Evolutionary conservation across 2,329 filamentous ascomycete genomes (phyloP), one percentile per base, ranked within the genome.

Genomic region (Bertia moriformis): DNA sequence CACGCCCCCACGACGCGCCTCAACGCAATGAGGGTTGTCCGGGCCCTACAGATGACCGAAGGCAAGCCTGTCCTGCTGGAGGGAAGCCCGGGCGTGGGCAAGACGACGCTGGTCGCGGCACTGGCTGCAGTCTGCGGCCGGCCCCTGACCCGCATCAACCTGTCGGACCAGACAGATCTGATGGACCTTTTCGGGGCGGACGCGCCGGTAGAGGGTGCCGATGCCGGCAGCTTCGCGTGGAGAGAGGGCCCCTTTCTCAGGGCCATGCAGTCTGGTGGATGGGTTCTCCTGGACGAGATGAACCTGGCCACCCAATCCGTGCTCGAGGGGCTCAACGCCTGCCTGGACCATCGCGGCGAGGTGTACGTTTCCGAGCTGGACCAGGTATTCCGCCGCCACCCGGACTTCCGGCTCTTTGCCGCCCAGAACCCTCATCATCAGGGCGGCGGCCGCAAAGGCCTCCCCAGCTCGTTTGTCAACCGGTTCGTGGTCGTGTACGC

Each of bases 211-310:
- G 89, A 96, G 59, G 88, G 86, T 14, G 86, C 83, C 1, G 78
- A 83, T 50, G 82, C 87, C 4, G 91, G 91, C 1, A 82, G 84
- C 43, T 98, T 98, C 52, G 81, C 84, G 1, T 98, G 91, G 91
- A 76, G 87, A 48, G 89, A 98, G 55, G 91, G 89, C 0, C 88
- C 91, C 1, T 96, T 98, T 54, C 65, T 98, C 15, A 83, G 86
- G 53, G 91, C 91, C 0, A 96, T 98, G 89, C 91, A 96, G 54
- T 83, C 76, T 42, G 91, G 91, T 19, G 84, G 93, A 49, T 98
- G 91, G 91, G 91, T 98, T 10, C 66, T 98, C 19, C 69, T 98
- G 0, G 91, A 98, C 52, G 91, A 98, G 63, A 98, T 98, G 91
- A 98, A 98, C 51, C 63, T 98, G 45, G 91, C 93, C 1, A 95